Evolutionary conservation across 2,329 filamentous ascomycete genomes (phyloP), one percentile per base, ranked within the genome.

Genomic region (Dactylellina sp.): DNA sequence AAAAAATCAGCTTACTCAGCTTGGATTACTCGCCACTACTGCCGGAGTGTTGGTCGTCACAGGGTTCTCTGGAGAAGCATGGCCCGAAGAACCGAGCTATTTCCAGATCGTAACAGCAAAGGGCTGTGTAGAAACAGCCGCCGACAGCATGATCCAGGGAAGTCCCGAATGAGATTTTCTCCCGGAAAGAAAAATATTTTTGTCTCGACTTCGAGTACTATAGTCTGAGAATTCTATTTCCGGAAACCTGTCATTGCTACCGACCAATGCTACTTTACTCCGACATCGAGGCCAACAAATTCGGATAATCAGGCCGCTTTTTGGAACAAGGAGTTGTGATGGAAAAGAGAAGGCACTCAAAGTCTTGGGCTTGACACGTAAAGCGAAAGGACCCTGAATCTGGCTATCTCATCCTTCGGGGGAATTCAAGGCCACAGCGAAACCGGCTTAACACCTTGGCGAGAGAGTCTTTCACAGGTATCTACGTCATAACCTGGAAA

Each of bases 401-500:
- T 56, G 49, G 64, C 40, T 70, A 56, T 60, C 55, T 60, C 56
- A 60, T 11, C 64, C 55, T 61, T 62, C 63, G 64, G 64, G 39
- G 55, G 40, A 68, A 68, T 68, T 66, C 25, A 14, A 35, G 42
- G 28, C 22, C 11, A 7, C 12, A 57, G 37, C 37, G 12, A 44
- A 42, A 35, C 2, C 2, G 53, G 12, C 5, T 40, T 55, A 40
- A 44, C 7, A 52, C 60, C 49, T 68, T 57, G 44, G 44, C 40
- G 28, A 7, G 22, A 28, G 18, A 20, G 20, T 46, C 20, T 42
- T 59, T 46, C 20, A 28, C 14, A 40, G 50, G 7, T 39, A 7
- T n/a, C 63, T 57, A 68, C 63, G 63, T 68, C 63, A 68, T 68
- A 53, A 46, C 25, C 18, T 44, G 9, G 11, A 55, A 55, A n/a